Percentiles rank a stretch among this genome's conserved stretches.
These are phyloP conservation scores for Penicillium odoratum DNA, from an alignment of 495 filamentous ascomycete species.

Conservation along the genomic window DNA sequence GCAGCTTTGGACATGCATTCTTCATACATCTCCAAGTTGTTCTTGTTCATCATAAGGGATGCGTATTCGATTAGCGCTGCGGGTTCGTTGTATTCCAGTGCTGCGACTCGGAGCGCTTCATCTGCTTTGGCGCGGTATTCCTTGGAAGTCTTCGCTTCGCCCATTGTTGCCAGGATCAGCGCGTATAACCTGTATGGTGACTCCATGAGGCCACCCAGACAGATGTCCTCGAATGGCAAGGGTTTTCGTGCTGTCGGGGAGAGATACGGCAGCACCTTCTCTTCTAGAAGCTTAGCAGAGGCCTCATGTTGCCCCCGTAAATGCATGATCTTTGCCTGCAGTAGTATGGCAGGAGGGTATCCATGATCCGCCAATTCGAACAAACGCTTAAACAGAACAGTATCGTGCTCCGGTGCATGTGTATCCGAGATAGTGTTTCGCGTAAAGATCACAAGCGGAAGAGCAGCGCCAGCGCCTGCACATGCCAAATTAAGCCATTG, in stretches of 20 bases:
- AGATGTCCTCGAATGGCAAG: conserved; percentile 12
- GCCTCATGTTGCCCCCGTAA: conserved; percentile 20
- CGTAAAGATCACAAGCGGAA: conserved; percentile 15
- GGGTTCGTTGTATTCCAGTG: conserved; percentile 35
- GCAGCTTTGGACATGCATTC: conserved; percentile 39
- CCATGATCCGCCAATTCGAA: conserved; percentile 25
- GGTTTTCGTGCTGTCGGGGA: conserved; percentile 11
- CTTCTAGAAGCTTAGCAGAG: conserved; percentile 26
- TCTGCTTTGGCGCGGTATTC: conserved; percentile 12
- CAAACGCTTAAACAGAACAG: background rate
- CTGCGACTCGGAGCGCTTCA: conserved; percentile 23
- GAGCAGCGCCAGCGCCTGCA: conserved; percentile 26
- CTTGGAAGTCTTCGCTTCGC: background rate
- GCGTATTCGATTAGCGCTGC: conserved; percentile 32
- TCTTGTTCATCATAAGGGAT: conserved; percentile 18
- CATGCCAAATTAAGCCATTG: conserved; percentile 29
- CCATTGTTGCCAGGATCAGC: conserved; percentile 18
- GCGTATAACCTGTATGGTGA: conserved; percentile 33
- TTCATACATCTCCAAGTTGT: conserved; percentile 34
- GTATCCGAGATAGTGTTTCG: conserved; percentile 8
- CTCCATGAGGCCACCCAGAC: conserved; percentile 1
- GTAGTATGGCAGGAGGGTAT: conserved; percentile 32
- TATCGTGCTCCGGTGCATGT: background rate
- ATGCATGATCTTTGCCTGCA: conserved; percentile 32
- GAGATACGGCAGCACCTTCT: conserved; percentile 24